Percentiles rank a stretch among this genome's conserved stretches.
Conservation (phyloP, 805 yeast genomes). For the Starmerella bacillaris region DNA sequence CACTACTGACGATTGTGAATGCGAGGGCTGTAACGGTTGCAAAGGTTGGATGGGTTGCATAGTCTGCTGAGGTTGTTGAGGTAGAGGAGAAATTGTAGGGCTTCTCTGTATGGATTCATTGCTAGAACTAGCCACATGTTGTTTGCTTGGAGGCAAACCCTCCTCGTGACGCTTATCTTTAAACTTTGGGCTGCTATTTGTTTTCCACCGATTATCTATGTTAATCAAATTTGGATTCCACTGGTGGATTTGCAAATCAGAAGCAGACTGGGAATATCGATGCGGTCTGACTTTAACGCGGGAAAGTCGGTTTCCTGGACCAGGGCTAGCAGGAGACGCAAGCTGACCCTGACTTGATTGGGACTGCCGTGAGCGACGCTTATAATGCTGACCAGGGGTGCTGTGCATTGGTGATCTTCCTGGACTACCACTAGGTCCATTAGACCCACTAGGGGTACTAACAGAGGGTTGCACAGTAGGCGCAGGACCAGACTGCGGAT, state of each 20-base stretch:
- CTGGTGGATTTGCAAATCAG: conserved; percentile 15
- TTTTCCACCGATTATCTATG: conserved; percentile 13
- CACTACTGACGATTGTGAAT: conserved; percentile 5
- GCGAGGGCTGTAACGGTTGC: conserved; percentile 1
- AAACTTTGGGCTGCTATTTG: conserved; percentile 4
- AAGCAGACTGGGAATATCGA: conserved; percentile 7
- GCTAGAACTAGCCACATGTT: neutral
- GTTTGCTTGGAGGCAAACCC: neutral
- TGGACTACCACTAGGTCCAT: too few species aligned
- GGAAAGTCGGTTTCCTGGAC: neutral
- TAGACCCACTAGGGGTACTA: too few species aligned
- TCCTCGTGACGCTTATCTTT: conserved; percentile 1
- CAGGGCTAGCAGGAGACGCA: too few species aligned
- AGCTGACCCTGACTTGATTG: too few species aligned
- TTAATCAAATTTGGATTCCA: conserved; percentile 13
- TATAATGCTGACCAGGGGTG: too few species aligned
- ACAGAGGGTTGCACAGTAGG: too few species aligned
- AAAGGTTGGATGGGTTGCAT: neutral
- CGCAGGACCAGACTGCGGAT: too few species aligned
- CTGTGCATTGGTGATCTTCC: too few species aligned
- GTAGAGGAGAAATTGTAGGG: neutral
- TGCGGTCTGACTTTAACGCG: conserved; percentile 1
- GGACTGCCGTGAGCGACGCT: too few species aligned
- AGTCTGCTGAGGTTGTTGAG: neutral
- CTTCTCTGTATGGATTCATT: neutral